Base-by-base conservation (phyloP, 768 basidiomycete species). In the Psilocybe tampanensis region DNA sequence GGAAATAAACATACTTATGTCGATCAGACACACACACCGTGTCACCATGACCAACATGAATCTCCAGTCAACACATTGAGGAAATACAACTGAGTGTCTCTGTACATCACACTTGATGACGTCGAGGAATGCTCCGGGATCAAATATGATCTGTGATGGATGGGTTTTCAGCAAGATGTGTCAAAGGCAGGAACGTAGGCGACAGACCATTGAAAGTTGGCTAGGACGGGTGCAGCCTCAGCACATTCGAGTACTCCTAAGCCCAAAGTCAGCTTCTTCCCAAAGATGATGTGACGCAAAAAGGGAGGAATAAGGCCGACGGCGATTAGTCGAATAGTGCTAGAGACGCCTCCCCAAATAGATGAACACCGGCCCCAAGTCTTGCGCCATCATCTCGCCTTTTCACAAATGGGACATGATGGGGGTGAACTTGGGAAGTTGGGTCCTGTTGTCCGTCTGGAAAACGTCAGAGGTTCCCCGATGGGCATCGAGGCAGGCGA, bases 51-150 rank as follows among this genome's bases (percentile, higher is more conserved):
- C 18, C 2, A n/a, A 2, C 2, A 23, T 8, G n/a, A 29, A n/a
- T n/a, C 75, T 41, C 84, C 87, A 88, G 64, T 88, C 86, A 36
- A 84, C 84, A 57, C 86, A 89, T 74, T 88, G 85, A 33, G 86
- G 86, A 70, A 80, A 79, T 3, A 68, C 73, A 18, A 60, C 79
- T 75, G 60, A 76, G 77, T 0, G 74, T 74, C 53, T 77, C 74
- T 2, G 77, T 73, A 64, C 88, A 89, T 4, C 77, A 69, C 87
- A 88, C 69, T 82, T 77, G 65, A 88, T 86, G 44, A 85, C 75
- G 61, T 80, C 77, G 59, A 86, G 74, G 69, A 87, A 87, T 1
- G 80, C 81, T 24, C 82, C 80, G 1, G 86, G 86, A 60, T 87
- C 86, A 62, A 83, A 82, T 44, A 88, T 78, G 60, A 88, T 75